Percentiles rank a stretch among this genome's conserved stretches.
Conservation (phyloP, 1,139 yeast genomes). For the Candida sojae region DNA sequence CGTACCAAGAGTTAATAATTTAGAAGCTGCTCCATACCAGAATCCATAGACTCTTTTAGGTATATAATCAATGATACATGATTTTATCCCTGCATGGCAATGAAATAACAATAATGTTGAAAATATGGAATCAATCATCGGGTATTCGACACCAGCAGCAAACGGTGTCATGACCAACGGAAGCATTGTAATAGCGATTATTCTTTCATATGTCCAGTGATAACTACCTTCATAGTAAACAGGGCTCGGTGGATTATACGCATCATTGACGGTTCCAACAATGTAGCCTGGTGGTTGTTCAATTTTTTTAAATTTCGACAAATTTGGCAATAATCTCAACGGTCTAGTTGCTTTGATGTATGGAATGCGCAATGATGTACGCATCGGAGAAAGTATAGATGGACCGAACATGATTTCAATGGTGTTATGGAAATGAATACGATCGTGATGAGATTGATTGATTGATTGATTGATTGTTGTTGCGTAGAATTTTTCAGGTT, state of each 20-base stretch:
- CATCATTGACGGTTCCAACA: constrained; percentile 79
- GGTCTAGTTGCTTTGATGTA: constrained; percentile 14
- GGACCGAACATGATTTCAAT: background rate
- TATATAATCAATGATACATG: constrained; percentile 88
- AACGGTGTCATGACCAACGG: constrained; percentile 79
- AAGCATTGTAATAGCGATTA: constrained; percentile 64
- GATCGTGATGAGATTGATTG: background rate
- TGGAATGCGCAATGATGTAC: constrained; percentile 5
- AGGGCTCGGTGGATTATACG: constrained; percentile 64
- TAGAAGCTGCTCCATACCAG: constrained; percentile 63
- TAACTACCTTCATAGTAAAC: constrained; percentile 74
- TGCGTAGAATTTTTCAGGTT: constrained; percentile 1
- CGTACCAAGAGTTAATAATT: constrained; percentile 64
- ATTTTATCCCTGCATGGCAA: constrained; percentile 76
- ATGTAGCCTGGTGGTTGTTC: constrained; percentile 76
- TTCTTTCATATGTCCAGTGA: constrained; percentile 87
- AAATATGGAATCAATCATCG: constrained; percentile 70
- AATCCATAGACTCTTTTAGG: constrained; percentile 77
- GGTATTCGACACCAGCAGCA: constrained; percentile 61
- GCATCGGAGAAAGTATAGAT: background rate
- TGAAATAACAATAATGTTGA: constrained; percentile 68
- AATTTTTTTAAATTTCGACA: constrained; percentile 48
- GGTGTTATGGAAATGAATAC: background rate
- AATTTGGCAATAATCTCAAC: constrained; percentile 46
- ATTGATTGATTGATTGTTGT: too few species aligned